Base-by-base conservation (phyloP, 1,284 basidiomycete genomes). In the Flammula alnicola region DNA sequence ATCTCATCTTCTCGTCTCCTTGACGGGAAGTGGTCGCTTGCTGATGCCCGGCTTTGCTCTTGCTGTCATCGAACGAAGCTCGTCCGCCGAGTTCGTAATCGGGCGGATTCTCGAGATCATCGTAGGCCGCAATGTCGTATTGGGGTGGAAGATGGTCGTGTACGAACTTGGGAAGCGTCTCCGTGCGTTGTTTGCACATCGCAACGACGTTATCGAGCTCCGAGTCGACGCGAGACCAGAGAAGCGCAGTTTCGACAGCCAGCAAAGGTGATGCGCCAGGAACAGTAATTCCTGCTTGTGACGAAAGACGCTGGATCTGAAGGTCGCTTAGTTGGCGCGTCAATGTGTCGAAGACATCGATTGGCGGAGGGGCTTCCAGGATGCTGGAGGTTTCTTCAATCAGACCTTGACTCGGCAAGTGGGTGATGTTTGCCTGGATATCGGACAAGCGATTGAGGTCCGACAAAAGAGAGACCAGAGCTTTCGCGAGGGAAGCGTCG, bases 161-260 rank as follows among this genome's bases (percentile, higher is more conserved):
- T 4, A 66, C 63, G 16, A 69, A 64, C 27, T 61, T 64, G 9
- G 62, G 66, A 17, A 68, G 46, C 43, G 60, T 51, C 51, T 73
- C 75, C 12, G 77, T 71, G 10, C 83, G 82, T 51, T 81, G 76
- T 56, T 75, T 80, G 63, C 86, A 90, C 56, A 91, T 74, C 2
- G 74, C 65, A 2, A 84, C 75, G 10, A 92, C 80, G 8, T 69
- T 73, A 54, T 91, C 91, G 2, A 93, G 78, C 47, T 90, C 80
- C 47, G 81, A 76, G 57, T 91, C 88, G 25, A 93, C 83, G 27
- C 78, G 73, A 3, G 78, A 73, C 91, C 91, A 93, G 1, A 93
- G 71, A 12, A 92, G 71, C 1, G 85, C 78, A 1, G 77, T 70
- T 61, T 90, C 84, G 3, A 86, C 80, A 1, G 70, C 77, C n/a